Evolutionary conservation across 2,329 filamentous ascomycete genomes (phyloP), one percentile per base, ranked within the genome.

Genomic region (Sphaerulina vaccinii): DNA sequence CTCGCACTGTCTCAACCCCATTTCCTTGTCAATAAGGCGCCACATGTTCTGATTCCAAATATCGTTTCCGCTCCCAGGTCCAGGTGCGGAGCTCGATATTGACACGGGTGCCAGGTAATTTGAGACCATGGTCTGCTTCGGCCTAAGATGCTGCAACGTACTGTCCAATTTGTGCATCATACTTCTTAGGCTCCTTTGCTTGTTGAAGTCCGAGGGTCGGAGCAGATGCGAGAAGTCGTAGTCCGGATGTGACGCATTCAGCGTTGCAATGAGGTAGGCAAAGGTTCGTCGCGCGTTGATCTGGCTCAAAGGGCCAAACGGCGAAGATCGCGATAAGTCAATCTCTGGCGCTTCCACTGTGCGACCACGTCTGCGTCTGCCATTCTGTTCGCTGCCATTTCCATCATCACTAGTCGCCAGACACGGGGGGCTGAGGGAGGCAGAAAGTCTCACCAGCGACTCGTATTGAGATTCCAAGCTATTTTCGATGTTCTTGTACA

Each of bases 211-310:
- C 29, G 85, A 82, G 0, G 93, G 91, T 32, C 91, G 85, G 52
- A 97, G 77, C 27, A 93, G 86, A 66, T 96, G 87, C 2, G 90
- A 96, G 73, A 99, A 99, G 71, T 99, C 93, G 71, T 99, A 97
- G 72, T 99, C 89, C 1, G 88, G 85, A 72, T 99, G 92, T 52
- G 89, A 95, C 4, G 93, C 93, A 67, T 99, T 99, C 29, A 99
- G 78, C 0, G 92, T 97, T 32, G 93, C 93, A 62, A 99, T 97
- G 45, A 99, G 75, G 70, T 97, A 97, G 38, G 93, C 91, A 71
- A 95, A 97, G 0, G 89, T 96, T 61, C 92, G 85, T 32, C 93
- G 87, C 66, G 90, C 93, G 40, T 88, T 88, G 43, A 90, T 83
- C 64, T 96, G 88, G 55, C 88, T 91, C 52, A 99, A 80, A 13